Evolutionary conservation across 2,329 filamentous ascomycete species (phyloP).

Genomic region (Diaporthe destruens): DNA sequence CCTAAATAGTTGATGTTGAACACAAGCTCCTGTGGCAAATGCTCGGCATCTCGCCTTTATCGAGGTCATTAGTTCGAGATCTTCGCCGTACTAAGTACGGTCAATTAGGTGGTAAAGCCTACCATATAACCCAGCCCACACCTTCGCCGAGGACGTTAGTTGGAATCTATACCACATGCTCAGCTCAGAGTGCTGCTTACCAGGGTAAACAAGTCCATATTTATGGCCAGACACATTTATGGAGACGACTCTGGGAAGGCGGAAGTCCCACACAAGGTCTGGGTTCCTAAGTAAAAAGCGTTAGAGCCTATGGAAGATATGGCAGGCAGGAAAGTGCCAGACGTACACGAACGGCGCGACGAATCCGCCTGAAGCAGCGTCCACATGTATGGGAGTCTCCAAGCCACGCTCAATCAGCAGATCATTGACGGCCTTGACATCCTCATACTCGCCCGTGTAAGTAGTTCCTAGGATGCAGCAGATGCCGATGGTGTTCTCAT

Average conservation of each 20-base stretch:
- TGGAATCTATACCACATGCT: not conserved
- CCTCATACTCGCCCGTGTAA: slow-evolving; percentile 96
- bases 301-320: not conserved
- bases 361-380: slow-evolving; percentile 42
- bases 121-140: slow-evolving; percentile 93
- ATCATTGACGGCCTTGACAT: slow-evolving; percentile 92
- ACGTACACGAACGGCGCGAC: slow-evolving; percentile 81
- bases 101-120: too few relatives aligned
- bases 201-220: slow-evolving; percentile 75
- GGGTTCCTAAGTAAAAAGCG: slow-evolving; percentile 62
- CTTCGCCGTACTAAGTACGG: too few relatives aligned
- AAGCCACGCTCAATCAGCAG: slow-evolving; percentile 80
- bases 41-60: slow-evolving; percentile 74
- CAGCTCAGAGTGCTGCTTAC: slow-evolving; percentile 50
- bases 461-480: slow-evolving; percentile 92
- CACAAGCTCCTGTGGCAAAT: slow-evolving; percentile 88
- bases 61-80: too few relatives aligned
- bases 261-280: slow-evolving; percentile 90
- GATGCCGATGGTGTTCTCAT: slow-evolving; percentile 87
- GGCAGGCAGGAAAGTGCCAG: not conserved
- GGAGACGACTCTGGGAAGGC: slow-evolving; percentile 86
- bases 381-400: slow-evolving; percentile 76
- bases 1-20: slow-evolving; percentile 96
- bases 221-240: slow-evolving; percentile 88
- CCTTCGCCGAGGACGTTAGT: slow-evolving; percentile 50